These are phyloP conservation scores for Rhexocercosporidium sp. DNA, from an alignment of 2,329 filamentous ascomycete species.

Conservation along the genomic window DNA sequence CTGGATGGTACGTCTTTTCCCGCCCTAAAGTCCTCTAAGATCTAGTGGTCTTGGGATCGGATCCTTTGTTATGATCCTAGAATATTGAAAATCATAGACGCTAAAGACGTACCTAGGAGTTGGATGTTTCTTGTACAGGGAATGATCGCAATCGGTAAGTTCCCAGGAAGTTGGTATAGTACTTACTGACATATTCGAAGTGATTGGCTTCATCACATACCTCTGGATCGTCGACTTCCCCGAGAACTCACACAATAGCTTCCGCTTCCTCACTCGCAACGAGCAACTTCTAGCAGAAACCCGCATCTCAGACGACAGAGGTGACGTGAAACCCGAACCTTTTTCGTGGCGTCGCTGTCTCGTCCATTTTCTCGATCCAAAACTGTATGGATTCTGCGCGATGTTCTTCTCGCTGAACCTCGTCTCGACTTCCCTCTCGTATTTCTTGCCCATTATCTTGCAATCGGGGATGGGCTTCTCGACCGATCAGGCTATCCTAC, in stretches of 20 bases:
- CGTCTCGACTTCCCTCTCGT: slow-evolving; percentile 76
- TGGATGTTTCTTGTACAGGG: slow-evolving; percentile 64
- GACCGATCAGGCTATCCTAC: slow-evolving; percentile 56
- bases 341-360: slow-evolving; percentile 66
- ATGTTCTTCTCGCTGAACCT: slow-evolving; percentile 73
- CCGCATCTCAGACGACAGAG: slow-evolving; percentile 62
- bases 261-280: slow-evolving; percentile 59
- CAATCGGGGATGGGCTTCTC: slow-evolving; percentile 59
- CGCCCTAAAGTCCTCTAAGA: too few relatives aligned
- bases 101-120: too few relatives aligned
- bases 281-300: slow-evolving; percentile 53
- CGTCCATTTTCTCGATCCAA: slow-evolving; percentile 55
- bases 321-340: slow-evolving; percentile 54
- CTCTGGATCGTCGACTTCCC: slow-evolving; percentile 70
- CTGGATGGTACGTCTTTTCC: too few relatives aligned
- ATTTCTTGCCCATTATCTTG: slow-evolving; percentile 81
- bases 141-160: slow-evolving; percentile 54
- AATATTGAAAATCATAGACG: too few relatives aligned
- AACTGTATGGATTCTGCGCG: slow-evolving; percentile 66
- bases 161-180: neutral
- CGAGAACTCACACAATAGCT: slow-evolving; percentile 58
- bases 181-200: slow-evolving; percentile 46
- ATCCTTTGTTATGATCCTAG: too few relatives aligned
- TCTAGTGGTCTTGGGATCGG: too few relatives aligned
- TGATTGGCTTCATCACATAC: slow-evolving; percentile 57